Evolutionary conservation across 1,139 yeast species (phyloP).

Genomic region (Suhomyces bolitotheri): DNA sequence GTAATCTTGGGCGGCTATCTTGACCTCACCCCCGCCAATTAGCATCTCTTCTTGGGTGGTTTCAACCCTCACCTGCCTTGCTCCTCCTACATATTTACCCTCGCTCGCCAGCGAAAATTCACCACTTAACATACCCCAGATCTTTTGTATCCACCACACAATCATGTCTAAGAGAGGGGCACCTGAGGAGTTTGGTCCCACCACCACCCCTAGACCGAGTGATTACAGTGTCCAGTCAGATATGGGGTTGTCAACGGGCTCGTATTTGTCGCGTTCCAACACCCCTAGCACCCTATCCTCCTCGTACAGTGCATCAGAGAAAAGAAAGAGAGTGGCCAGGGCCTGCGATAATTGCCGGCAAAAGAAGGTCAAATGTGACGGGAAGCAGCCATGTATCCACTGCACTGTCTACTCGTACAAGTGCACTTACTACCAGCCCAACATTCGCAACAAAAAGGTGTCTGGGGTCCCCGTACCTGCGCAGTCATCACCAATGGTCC

Average conservation of each 20-base stretch:
- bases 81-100: too few species aligned
- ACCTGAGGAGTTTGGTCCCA: slow-evolving; percentile 3
- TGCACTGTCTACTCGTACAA: slow-evolving; percentile 84
- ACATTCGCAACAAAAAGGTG: slow-evolving; percentile 52
- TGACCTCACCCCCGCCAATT: too few species aligned
- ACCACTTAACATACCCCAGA: too few species aligned
- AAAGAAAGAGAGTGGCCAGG: slow-evolving; percentile 76
- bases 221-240: too few species aligned
- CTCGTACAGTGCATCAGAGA: slow-evolving; percentile 21
- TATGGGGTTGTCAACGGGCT: too few species aligned
- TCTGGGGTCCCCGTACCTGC: slow-evolving; percentile 35
- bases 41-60: too few species aligned
- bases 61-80: not conserved
- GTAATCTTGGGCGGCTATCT: too few species aligned
- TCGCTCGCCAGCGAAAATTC: too few species aligned
- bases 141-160: too few species aligned
- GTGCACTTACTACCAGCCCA: slow-evolving; percentile 75
- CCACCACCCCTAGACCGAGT: too few species aligned
- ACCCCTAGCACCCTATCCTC: not conserved
- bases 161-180: slow-evolving; percentile 8
- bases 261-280: too few species aligned
- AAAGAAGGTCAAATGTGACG: slow-evolving; percentile 86
- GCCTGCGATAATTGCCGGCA: slow-evolving; percentile 82
- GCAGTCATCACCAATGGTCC: slow-evolving; percentile 17
- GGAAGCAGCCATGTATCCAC: slow-evolving; percentile 82